A percentile compares a stretch with the other conserved stretches of the same genome.
Evolutionary conservation across 2,329 filamentous ascomycete species (phyloP).

Genomic region (Diaporthe vaccinii): DNA sequence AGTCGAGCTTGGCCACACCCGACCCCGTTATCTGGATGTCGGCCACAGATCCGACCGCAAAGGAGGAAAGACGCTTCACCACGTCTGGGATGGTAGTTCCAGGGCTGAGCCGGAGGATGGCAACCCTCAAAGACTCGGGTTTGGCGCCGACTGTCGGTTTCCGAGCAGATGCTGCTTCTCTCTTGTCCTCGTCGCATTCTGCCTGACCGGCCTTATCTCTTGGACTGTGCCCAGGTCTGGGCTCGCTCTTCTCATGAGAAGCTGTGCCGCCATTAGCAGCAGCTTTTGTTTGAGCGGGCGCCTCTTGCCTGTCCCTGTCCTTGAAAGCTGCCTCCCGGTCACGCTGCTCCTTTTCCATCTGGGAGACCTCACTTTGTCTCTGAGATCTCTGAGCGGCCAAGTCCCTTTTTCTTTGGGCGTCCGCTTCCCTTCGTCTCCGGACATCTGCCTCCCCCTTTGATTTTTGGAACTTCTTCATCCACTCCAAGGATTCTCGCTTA

Average conservation of each 20-base stretch:
- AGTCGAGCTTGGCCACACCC: not conserved
- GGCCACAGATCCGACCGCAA: not conserved
- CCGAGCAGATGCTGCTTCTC: not conserved
- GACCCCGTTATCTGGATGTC: not conserved
- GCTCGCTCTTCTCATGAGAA: not conserved
- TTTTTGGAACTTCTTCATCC: not conserved
- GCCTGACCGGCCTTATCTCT: not conserved
- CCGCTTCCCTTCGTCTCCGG: not conserved
- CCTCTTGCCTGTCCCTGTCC: not conserved
- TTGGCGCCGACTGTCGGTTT: not conserved
- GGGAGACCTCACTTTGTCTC: not conserved
- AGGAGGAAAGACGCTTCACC: not conserved
- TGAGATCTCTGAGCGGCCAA: not conserved
- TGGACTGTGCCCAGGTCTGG: not conserved
- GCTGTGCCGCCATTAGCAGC: not conserved
- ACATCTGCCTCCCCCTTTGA: not conserved
- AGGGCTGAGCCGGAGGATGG: not conserved
- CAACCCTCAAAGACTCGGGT: not conserved
- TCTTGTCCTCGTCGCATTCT: not conserved
- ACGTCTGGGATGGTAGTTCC: not conserved
- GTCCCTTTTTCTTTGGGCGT: not conserved
- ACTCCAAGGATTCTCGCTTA: not conserved
- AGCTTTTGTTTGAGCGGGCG: not conserved
- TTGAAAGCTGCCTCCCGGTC: slow-evolving; percentile 7
- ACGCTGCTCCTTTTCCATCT: not conserved